Conservation (phyloP, 768 basidiomycete genomes). For the Lentinula lateritia region DNA sequence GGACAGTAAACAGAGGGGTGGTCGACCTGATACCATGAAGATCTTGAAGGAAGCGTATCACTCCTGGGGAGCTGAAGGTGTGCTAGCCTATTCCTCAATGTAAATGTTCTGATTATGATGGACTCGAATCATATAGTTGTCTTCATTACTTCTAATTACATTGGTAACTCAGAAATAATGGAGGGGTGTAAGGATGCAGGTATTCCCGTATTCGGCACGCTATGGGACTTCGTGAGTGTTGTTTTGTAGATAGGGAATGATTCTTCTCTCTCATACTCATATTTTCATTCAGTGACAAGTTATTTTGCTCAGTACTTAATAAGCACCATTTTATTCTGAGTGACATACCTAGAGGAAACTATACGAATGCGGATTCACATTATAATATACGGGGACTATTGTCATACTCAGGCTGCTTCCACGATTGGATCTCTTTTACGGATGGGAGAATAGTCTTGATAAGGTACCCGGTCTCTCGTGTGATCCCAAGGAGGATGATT, state of each 20-base stretch:
- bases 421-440: not conserved
- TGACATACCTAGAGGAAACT: not conserved
- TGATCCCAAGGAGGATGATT: not conserved
- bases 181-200: slow-evolving; percentile 67
- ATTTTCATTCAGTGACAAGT: not conserved
- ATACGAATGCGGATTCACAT: not conserved
- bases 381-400: not conserved
- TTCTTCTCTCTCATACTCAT: not conserved
- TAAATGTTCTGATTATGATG: too few relatives aligned
- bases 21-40: slow-evolving; percentile 75
- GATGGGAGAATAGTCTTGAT: not conserved
- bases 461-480: not conserved
- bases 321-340: not conserved
- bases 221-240: slow-evolving; percentile 58
- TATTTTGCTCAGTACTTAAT: not conserved
- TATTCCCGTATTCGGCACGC: slow-evolving; percentile 63
- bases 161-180: slow-evolving; percentile 76
- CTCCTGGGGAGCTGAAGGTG: slow-evolving; percentile 69
- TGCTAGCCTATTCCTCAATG: not conserved
- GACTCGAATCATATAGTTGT: slow-evolving; percentile 40
- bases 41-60: slow-evolving; percentile 63
- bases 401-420: not conserved
- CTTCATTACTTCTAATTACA: slow-evolving; percentile 81
- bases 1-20: slow-evolving; percentile 72
- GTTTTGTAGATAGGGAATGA: not conserved